phyloP scores from a whole-genome alignment of 2,329 filamentous ascomycete species.

The Lasiodiplodia hormozganensis region DNA sequence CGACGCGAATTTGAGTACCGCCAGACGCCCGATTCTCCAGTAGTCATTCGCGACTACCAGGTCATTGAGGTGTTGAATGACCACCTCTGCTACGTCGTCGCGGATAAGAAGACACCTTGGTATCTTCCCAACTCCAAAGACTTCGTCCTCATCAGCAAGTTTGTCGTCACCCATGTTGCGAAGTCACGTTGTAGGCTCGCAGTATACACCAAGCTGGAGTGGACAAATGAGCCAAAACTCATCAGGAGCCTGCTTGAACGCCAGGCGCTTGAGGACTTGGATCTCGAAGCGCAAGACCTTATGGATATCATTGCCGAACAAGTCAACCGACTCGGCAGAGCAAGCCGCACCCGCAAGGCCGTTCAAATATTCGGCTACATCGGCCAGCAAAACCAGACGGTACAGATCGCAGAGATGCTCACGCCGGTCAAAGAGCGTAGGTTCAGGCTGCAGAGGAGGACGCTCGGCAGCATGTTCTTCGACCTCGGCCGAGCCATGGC shows the following conservation, averaged over 20 bases:
- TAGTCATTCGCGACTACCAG: constrained; percentile 78
- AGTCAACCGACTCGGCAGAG: constrained; percentile 74
- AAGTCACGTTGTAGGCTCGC: constrained; percentile 93
- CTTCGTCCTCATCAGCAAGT: constrained; percentile 85
- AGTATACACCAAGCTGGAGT: constrained; percentile 86
- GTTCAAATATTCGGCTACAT: constrained; percentile 81
- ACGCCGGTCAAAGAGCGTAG: constrained; percentile 45
- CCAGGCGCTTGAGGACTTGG: constrained; percentile 76
- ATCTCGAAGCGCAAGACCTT: constrained; percentile 75
- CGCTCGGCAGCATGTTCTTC: constrained; percentile 55
- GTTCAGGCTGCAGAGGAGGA: constrained; percentile 58
- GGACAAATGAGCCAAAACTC: constrained; percentile 65
- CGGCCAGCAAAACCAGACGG: constrained; percentile 70
- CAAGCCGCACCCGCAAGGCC: constrained; percentile 77
- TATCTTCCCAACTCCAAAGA: constrained; percentile 81
- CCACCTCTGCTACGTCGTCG: constrained; percentile 70
- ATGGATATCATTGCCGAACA: constrained; percentile 79
- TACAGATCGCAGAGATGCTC: constrained; percentile 52
- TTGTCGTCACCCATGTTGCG: constrained; percentile 90
- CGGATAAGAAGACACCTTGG: constrained; percentile 73
- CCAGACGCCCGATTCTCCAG: constrained; percentile 60
- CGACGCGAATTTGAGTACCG: constrained; percentile 82
- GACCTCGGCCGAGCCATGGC: constrained; percentile 21
- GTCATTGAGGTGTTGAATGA: constrained; percentile 73
- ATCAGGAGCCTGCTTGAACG: constrained; percentile 52